These are phyloP conservation scores for Oryza glumipatula DNA, from an alignment of 176 grass and related monocot genomes.

Conservation along the genomic window DNA sequence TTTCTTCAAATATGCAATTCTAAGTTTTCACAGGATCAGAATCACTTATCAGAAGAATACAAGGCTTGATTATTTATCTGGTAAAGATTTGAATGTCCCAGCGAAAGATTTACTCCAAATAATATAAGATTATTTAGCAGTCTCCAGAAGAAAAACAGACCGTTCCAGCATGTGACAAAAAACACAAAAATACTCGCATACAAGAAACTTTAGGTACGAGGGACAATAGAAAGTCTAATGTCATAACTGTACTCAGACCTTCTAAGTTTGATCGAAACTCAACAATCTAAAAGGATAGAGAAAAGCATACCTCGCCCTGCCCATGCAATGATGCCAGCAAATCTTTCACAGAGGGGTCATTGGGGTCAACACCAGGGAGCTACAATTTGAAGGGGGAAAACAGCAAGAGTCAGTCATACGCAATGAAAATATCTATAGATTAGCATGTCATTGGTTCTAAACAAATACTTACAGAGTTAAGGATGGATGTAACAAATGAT, in stretches of 20 bases:
- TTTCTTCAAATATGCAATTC: neutral
- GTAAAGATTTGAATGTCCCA: neutral
- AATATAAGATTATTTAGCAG: neutral
- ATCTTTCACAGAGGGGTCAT: slow-evolving; percentile 94
- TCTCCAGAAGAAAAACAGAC: slow-evolving; percentile 1
- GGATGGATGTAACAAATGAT: slow-evolving; percentile 96
- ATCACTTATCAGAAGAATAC: neutral
- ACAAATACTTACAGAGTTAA: slow-evolving; percentile 67
- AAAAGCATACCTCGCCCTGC: slow-evolving; percentile 66
- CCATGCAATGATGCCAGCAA: slow-evolving; percentile 85
- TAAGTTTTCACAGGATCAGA: neutral
- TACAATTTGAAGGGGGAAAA: slow-evolving; percentile 44
- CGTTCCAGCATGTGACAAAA: slow-evolving; percentile 7
- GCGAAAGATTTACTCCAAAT: neutral
- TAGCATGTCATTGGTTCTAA: slow-evolving; percentile 5
- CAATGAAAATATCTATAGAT: slow-evolving; percentile 23
- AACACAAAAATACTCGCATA: neutral
- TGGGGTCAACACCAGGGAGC: slow-evolving; percentile 99
- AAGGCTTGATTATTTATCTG: slow-evolving; percentile 5
- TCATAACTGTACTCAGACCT: slow-evolving; percentile 4
- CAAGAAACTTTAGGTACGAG: neutral
- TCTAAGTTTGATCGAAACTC: neutral
- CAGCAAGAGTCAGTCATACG: neutral
- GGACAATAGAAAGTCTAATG: slow-evolving; percentile 2
- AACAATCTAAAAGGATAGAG: neutral